Conservation (phyloP, 306 rosid genomes). For the Prunus padus region DNA sequence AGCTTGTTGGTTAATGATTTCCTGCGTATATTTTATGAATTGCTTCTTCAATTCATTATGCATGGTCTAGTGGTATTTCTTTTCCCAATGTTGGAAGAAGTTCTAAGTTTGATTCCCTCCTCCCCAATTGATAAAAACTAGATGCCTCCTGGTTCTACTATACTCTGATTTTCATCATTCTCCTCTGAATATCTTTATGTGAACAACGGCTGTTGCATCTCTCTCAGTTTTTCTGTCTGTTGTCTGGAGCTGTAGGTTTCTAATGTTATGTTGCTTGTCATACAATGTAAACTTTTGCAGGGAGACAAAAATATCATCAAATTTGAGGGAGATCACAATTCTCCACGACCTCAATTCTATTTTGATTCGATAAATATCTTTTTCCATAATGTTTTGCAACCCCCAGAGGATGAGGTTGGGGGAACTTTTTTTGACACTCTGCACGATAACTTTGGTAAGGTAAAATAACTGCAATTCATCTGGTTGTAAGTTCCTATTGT, state of each 20-base stretch:
- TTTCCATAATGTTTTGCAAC: constrained; percentile 88
- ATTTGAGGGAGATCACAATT: constrained; percentile 99
- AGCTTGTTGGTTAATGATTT: neutral
- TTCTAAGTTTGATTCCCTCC: neutral
- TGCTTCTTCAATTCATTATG: neutral
- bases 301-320: constrained; percentile 89
- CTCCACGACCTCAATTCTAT: constrained; percentile 90
- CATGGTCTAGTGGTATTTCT: neutral
- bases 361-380: constrained; percentile 89
- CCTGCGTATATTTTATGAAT: neutral
- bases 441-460: constrained; percentile 75
- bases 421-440: constrained; percentile 60
- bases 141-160: neutral
- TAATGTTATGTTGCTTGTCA: constrained; percentile 10
- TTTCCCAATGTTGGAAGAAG: neutral
- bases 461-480: constrained; percentile 41
- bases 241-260: constrained; percentile 3
- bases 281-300: constrained; percentile 43
- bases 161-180: neutral
- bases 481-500: constrained; percentile 23
- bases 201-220: constrained; percentile 7
- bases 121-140: neutral
- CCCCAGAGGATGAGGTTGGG: constrained; percentile 86
- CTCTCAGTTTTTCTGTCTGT: neutral
- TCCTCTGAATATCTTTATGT: neutral